These are phyloP conservation scores for Odonthalia washingtoniensis DNA, from an alignment of 31 red algal species.

Conservation along the genomic window DNA sequence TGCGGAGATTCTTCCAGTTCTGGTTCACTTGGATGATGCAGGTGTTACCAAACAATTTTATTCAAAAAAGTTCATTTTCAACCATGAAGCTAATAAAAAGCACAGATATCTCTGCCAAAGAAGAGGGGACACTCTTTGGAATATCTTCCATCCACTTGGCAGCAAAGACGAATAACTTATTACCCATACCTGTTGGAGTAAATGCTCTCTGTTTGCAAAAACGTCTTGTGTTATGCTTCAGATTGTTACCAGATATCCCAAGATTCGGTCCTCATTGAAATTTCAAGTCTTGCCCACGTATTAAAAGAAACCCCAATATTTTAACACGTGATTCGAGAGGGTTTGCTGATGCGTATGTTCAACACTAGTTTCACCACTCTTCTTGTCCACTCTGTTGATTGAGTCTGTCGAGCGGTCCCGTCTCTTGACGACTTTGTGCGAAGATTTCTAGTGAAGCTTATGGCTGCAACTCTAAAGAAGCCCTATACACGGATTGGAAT, in stretches of 20 bases:
- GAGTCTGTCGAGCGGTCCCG: conserved; percentile 48
- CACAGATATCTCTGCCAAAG: conserved; percentile 43
- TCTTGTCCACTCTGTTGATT: conserved; percentile 52
- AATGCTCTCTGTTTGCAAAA: conserved; percentile 67
- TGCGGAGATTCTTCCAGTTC: conserved; percentile 72
- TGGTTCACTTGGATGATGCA: no score
- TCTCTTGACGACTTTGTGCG: conserved; percentile 37
- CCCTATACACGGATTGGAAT: conserved; percentile 2
- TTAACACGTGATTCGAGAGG: conserved; percentile 34
- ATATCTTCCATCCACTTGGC: conserved; percentile 70
- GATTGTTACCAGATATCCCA: conserved; percentile 14
- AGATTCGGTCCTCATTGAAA: conserved; percentile 40
- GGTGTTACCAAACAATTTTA: no score
- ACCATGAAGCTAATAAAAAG: conserved; percentile 51
- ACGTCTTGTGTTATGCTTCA: conserved; percentile 16
- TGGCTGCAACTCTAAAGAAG: conserved; percentile 64
- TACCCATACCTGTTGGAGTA: conserved; percentile 56
- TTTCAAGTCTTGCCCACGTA: conserved; percentile 52
- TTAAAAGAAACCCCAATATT: conserved; percentile 49
- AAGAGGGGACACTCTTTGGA: conserved; percentile 72
- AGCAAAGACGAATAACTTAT: conserved; percentile 47
- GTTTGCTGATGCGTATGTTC: conserved; percentile 45
- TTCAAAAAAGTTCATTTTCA: conserved; percentile 55
- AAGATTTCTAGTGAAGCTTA: conserved; percentile 46
- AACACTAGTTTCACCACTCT: conserved; percentile 58